Evolutionary conservation across 2,329 filamentous ascomycete species (phyloP), one percentile per base, ranked within the genome.

Genomic region (Cryphonectria radicalis): DNA sequence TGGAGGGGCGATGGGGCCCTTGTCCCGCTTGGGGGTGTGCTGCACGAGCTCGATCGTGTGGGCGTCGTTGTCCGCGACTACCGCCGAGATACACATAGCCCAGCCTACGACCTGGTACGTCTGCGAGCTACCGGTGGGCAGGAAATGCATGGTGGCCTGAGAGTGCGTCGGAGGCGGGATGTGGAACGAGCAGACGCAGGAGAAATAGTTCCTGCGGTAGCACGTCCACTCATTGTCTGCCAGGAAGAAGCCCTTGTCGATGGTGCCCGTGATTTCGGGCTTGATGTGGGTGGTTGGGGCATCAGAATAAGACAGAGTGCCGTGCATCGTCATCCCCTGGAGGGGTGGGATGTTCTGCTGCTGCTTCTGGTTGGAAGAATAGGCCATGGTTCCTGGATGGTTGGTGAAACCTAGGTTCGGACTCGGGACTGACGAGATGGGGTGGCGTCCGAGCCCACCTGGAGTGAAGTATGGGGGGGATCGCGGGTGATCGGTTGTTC

Each of bases 161-260:
- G 66, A 66, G 32, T 73, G 72, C n/a, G 79, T 82, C 1, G 82
- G 81, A 1, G 92, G 92, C 57, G 86, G 85, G 35, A 97, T 83
- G 17, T 87, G 87, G 81, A 91, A 97, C 3, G 92, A 93, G 79
- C 93, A 95, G 67, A 91, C 89, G 68, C 96, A 94, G 0, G 93
- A 91, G 79, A 97, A 96, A 81, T 97, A 97, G 79, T 97, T 97
- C 60, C 95, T 88, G 46, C 94, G 88, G 79, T 97, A 97, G 82
- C 94, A 97, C 0, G 94, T 97, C 94, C 94, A 97, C 76, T 95
- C 93, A 25, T 88, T 86, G 69, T 97, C 94, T 4, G 87, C 88
- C 50, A 90, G 84, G 79, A 97, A 97, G 82, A 97, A 97, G 0
- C 94, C 94, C 77, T 97, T 97, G 79, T 97, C 93, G 72, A 97